Evolutionary conservation across 2,329 filamentous ascomycete species (phyloP).

Genomic region (Aureobasidium namibiae): DNA sequence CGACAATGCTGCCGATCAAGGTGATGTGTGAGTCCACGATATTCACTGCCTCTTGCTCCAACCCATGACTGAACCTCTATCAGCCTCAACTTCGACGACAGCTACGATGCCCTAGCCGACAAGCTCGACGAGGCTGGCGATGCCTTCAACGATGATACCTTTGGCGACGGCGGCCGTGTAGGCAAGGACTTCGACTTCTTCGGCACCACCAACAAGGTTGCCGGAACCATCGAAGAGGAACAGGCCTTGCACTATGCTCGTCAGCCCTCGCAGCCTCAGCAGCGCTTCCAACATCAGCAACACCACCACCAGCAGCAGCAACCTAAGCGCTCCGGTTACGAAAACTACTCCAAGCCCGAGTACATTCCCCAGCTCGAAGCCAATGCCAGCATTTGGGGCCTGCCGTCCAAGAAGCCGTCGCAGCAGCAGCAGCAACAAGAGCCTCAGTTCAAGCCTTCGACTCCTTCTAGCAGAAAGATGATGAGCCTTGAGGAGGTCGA

Average conservation of each 20-base stretch:
- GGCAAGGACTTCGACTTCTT: constrained; percentile 98
- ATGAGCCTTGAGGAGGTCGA: constrained; percentile 97
- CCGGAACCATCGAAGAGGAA: constrained; percentile 82
- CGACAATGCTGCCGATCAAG: constrained; percentile 46
- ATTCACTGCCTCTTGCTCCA: constrained; percentile 21
- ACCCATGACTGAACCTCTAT: constrained; percentile 15
- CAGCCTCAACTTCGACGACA: constrained; percentile 87
- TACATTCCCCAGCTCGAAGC: constrained; percentile 86
- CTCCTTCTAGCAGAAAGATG: constrained; percentile 58
- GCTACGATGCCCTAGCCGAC: constrained; percentile 89
- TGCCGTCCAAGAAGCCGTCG: constrained; percentile 51
- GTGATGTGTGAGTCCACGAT: constrained; percentile 47
- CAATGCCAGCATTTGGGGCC: constrained; percentile 87
- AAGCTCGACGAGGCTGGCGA: constrained; percentile 87
- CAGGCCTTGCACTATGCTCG: constrained; percentile 75
- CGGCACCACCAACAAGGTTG: constrained; percentile 79
- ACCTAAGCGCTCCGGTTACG: constrained; percentile 70
- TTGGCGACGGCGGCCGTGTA: constrained; percentile 51
- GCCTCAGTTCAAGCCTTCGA: constrained; percentile 20
- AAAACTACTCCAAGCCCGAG: constrained; percentile 78
- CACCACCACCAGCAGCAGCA: constrained; percentile 31
- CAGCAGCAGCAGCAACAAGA: constrained; percentile 21
- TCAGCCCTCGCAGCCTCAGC: constrained; percentile 49
- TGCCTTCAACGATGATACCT: constrained; percentile 95
- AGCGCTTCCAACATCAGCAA: constrained; percentile 22